These are phyloP conservation scores for Cladophialophora psammophila DNA, from an alignment of 2,329 filamentous ascomycete genomes.

Conservation along the genomic window DNA sequence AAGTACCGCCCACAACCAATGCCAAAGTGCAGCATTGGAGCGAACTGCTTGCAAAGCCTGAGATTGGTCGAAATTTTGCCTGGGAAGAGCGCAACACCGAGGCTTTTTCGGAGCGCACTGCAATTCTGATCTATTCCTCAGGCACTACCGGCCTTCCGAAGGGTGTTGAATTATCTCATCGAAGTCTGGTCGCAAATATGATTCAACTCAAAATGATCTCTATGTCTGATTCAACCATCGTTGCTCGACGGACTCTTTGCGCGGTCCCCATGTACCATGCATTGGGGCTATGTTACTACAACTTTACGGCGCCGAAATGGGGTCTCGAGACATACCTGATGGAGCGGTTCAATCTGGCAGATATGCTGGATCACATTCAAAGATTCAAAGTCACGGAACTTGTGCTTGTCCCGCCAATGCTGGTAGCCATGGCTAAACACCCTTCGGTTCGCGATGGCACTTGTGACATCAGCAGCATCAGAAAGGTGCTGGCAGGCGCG, in stretches of 20 bases:
- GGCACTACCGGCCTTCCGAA: slow-evolving; percentile 71
- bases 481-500: slow-evolving; percentile 57
- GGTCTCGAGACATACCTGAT: slow-evolving; percentile 71
- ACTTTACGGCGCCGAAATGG: slow-evolving; percentile 64
- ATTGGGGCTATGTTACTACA: slow-evolving; percentile 25
- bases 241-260: slow-evolving; percentile 12
- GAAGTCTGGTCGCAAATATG: slow-evolving; percentile 35
- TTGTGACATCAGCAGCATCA: slow-evolving; percentile 49
- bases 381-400: slow-evolving; percentile 58
- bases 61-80: slow-evolving; percentile 63
- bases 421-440: slow-evolving; percentile 43
- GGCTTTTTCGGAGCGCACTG: slow-evolving; percentile 57
- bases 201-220: slow-evolving; percentile 25
- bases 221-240: slow-evolving; percentile 16
- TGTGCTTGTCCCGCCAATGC: slow-evolving; percentile 57
- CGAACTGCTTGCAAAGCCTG: slow-evolving; percentile 61
- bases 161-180: slow-evolving; percentile 64
- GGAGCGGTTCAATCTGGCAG: slow-evolving; percentile 49
- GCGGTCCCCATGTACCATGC: slow-evolving; percentile 32
- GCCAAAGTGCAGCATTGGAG: slow-evolving; percentile 64
- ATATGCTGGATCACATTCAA: slow-evolving; percentile 50
- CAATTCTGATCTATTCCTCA: slow-evolving; percentile 60
- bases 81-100: slow-evolving; percentile 64
- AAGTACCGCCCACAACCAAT: not conserved
- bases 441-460: slow-evolving; percentile 65